Evolutionary conservation across 805 yeast species (phyloP).

Genomic region (Kodamaea sagamina): DNA sequence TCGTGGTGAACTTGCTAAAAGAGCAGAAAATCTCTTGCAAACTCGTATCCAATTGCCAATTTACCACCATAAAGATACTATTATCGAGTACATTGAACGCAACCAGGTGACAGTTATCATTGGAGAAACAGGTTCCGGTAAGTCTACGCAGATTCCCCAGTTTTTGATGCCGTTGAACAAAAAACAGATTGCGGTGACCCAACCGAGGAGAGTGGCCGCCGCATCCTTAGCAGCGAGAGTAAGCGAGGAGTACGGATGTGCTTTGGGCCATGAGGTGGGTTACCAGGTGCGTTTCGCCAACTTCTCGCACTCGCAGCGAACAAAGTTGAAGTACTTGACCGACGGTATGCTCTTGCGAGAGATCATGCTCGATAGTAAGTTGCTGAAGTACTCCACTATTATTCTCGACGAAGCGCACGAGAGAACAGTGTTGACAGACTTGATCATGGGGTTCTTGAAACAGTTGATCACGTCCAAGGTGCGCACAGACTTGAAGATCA

Average conservation of each 20-base stretch:
- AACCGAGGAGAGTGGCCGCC: conserved; percentile 98
- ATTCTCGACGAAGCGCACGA: conserved; percentile 98
- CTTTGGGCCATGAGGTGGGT: conserved; percentile 81
- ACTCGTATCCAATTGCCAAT: conserved; percentile 70
- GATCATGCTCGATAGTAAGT: conserved; percentile 68
- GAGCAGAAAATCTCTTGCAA: conserved; percentile 46
- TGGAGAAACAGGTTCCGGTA: conserved; percentile 98
- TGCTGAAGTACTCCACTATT: conserved; percentile 70
- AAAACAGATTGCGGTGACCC: conserved; percentile 83
- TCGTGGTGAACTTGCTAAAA: conserved; percentile 38
- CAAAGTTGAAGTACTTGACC: conserved; percentile 82
- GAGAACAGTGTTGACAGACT: conserved; percentile 87
- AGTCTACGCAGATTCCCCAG: conserved; percentile 96
- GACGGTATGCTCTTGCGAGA: conserved; percentile 98
- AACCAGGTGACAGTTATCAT: conserved; percentile 77
- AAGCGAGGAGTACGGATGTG: conserved; percentile 80
- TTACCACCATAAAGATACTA: conserved; percentile 64
- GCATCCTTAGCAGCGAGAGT: conserved; percentile 91
- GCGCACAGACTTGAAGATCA: conserved; percentile 60
- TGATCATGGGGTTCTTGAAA: conserved; percentile 85
- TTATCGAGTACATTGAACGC: conserved; percentile 53
- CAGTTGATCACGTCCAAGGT: conserved; percentile 53
- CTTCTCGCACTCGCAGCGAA: conserved; percentile 47
- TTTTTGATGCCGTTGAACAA: conserved; percentile 60
- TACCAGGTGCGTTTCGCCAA: conserved; percentile 92